These are phyloP conservation scores for Jimgerdemannia flammicorona DNA, from an alignment of 192 early-diverging fungal genomes.

Conservation along the genomic window DNA sequence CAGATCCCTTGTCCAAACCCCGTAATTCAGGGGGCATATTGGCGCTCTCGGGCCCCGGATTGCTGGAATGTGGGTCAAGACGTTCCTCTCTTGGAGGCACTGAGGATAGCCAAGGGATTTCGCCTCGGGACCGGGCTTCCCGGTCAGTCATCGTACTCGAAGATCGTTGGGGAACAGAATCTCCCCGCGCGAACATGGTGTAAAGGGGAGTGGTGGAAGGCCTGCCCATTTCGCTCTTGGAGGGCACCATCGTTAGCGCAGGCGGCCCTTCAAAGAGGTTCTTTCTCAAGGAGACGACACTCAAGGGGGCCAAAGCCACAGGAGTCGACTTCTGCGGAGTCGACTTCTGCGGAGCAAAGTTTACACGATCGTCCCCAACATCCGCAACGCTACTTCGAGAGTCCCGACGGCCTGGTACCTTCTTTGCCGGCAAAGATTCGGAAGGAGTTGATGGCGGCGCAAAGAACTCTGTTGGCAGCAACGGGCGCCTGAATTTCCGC, in stretches of 20 bases:
- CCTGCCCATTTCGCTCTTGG: not conserved
- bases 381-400: not conserved
- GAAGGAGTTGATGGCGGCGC: not conserved
- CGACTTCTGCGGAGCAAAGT: no score
- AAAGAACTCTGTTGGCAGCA: not conserved
- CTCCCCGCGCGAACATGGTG: not conserved
- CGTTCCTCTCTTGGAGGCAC: not conserved
- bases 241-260: not conserved
- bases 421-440: not conserved
- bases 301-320: not conserved
- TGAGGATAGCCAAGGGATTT: not conserved
- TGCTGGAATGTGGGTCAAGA: no score
- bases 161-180: not conserved
- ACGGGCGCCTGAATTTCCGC: not conserved
- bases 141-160: not conserved
- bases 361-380: not conserved
- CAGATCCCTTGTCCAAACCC: not conserved
- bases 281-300: not conserved
- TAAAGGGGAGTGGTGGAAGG: not conserved
- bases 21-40: not conserved
- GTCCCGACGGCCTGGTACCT: not conserved
- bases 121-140: not conserved
- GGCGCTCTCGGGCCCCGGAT: not conserved
- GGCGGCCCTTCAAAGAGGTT: not conserved
- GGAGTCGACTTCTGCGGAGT: not conserved